phyloP scores from a whole-genome alignment of 2,329 filamentous ascomycete genomes.

The Lecanoromycetidae sp. region DNA sequence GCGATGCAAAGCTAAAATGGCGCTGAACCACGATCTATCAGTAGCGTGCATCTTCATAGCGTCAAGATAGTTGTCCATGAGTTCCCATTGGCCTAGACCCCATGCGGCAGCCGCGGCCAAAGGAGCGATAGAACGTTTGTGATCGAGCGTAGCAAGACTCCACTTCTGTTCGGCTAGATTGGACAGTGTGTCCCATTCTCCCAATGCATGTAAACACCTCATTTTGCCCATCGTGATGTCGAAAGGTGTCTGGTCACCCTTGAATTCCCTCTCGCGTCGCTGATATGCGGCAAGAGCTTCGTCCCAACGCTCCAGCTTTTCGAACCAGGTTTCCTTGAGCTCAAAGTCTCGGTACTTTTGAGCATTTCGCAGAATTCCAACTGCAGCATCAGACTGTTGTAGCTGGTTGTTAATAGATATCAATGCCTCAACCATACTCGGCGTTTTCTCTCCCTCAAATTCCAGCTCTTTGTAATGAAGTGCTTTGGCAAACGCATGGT shows the following conservation, averaged over 20 bases:
- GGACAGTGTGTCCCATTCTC: conserved; percentile 92
- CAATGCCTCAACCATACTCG: conserved; percentile 85
- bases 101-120: conserved; percentile 91
- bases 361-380: conserved; percentile 91
- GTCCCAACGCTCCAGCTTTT: conserved; percentile 96
- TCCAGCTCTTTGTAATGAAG: conserved; percentile 98
- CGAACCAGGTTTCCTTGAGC: conserved; percentile 96
- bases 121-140: conserved; percentile 81
- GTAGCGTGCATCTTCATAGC: conserved; percentile 92
- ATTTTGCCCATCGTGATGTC: conserved; percentile 99
- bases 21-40: conserved; percentile 93
- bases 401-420: conserved; percentile 99
- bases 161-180: conserved; percentile 84
- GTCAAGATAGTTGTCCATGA: conserved; percentile 93
- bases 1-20: conserved; percentile 84
- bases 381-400: conserved; percentile 95
- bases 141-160: conserved; percentile 76
- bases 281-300: conserved; percentile 89
- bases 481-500: conserved; percentile 95
- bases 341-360: conserved; percentile 94
- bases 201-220: conserved; percentile 91
- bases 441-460: conserved; percentile 94
- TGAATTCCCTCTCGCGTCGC: conserved; percentile 51
- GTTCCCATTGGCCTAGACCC: conserved; percentile 92
- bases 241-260: conserved; percentile 55